These are phyloP conservation scores for Botryotinia narcissicola DNA, from an alignment of 2,329 filamentous ascomycete genomes.

Conservation along the genomic window DNA sequence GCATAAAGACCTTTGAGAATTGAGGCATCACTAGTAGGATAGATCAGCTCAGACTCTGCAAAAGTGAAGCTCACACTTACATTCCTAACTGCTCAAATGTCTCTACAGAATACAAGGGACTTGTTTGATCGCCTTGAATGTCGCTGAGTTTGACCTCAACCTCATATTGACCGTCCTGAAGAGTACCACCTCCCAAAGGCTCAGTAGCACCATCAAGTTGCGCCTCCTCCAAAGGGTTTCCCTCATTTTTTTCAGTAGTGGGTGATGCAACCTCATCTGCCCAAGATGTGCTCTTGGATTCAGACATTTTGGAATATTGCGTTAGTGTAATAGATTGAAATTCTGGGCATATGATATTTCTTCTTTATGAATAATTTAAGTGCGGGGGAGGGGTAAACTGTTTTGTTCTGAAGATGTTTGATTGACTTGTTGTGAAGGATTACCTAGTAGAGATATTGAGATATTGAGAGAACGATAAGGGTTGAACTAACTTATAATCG, in stretches of 20 bases:
- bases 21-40: slow-evolving; percentile 47
- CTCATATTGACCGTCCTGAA: slow-evolving; percentile 74
- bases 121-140: slow-evolving; percentile 79
- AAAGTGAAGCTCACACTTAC: slow-evolving; percentile 45
- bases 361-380: neutral
- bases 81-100: slow-evolving; percentile 83
- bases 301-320: slow-evolving; percentile 5
- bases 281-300: slow-evolving; percentile 37
- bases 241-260: slow-evolving; percentile 23
- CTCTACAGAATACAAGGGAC: slow-evolving; percentile 81
- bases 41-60: slow-evolving; percentile 20
- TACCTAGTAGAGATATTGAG: neutral
- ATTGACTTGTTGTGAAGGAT: slow-evolving; percentile 2
- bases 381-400: neutral
- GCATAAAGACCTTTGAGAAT: slow-evolving; percentile 75
- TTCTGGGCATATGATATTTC: neutral
- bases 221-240: slow-evolving; percentile 22
- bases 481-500: neutral
- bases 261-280: slow-evolving; percentile 43
- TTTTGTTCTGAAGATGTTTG: slow-evolving; percentile 8
- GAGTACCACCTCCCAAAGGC: slow-evolving; percentile 48
- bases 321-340: slow-evolving; percentile 5
- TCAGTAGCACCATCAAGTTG: slow-evolving; percentile 48
- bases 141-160: slow-evolving; percentile 93
- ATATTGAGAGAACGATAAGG: neutral